These are phyloP conservation scores for Solanum phureja DNA, from an alignment of 257 asterid genomes.

Conservation along the genomic window DNA sequence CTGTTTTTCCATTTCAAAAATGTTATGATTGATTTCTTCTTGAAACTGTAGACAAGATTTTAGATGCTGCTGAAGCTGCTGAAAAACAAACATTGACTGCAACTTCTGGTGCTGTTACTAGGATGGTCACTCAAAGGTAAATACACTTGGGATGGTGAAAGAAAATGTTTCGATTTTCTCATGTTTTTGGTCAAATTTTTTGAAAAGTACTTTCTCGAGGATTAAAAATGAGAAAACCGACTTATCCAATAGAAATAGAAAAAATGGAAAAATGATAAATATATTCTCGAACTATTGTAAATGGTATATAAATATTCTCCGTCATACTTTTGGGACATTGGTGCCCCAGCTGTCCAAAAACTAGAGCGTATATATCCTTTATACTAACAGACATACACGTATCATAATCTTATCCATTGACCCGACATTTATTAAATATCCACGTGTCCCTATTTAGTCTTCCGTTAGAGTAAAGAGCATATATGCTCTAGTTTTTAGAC, in stretches of 20 bases:
- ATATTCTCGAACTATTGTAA: too few relatives aligned
- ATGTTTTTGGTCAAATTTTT: neutral
- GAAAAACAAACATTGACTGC: slow-evolving; percentile 63
- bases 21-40: neutral
- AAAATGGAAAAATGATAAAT: too few relatives aligned
- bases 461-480: neutral
- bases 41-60: slow-evolving; percentile 41
- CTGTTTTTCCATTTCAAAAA: neutral
- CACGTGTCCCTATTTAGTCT: neutral
- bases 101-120: slow-evolving; percentile 68
- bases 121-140: slow-evolving; percentile 25
- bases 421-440: too few relatives aligned
- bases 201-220: neutral
- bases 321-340: too few relatives aligned
- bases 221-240: too few relatives aligned
- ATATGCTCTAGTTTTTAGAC: neutral
- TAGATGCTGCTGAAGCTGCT: slow-evolving; percentile 90
- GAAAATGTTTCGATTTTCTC: too few relatives aligned
- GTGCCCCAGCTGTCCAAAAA: fast-evolving
- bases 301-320: too few relatives aligned
- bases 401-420: neutral
- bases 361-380: too few relatives aligned
- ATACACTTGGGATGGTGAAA: too few relatives aligned
- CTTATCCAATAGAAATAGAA: neutral
- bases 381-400: neutral